Percentiles rank a stretch among this genome's conserved stretches.
phyloP scores from a whole-genome alignment of 225 moss, liverwort and hornwort genomes.

The Straminergon stramineum region DNA sequence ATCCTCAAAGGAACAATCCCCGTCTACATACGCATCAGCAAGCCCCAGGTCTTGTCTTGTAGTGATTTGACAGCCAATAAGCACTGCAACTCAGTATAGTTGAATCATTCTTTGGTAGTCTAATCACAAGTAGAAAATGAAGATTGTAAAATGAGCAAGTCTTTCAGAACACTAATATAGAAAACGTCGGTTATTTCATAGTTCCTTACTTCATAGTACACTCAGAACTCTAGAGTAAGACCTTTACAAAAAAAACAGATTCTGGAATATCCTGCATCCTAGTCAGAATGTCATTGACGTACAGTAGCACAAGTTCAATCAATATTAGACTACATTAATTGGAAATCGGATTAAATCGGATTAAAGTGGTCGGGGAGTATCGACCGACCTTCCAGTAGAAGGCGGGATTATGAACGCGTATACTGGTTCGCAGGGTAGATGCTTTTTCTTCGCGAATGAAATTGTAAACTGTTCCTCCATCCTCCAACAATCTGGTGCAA shows the following conservation, averaged over 20 bases:
- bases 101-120: neutral
- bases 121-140: neutral
- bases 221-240: neutral
- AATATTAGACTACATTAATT: neutral
- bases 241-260: neutral
- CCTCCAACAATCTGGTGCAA: constrained; percentile 50
- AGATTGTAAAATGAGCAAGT: neutral
- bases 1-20: constrained; percentile 64
- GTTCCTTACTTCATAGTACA: neutral
- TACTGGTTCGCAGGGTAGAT: constrained; percentile 10
- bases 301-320: neutral
- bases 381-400: constrained; percentile 85
- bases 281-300: neutral
- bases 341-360: too few species aligned
- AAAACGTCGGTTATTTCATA: neutral
- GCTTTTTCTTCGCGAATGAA: constrained; percentile 45
- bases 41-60: constrained; percentile 85
- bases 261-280: neutral
- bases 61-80: constrained; percentile 34
- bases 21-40: constrained; percentile 78
- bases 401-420: constrained; percentile 52
- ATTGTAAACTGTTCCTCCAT: constrained; percentile 49
- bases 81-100: neutral
- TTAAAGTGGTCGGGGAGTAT: too few species aligned
- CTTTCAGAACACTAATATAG: neutral